Conservation (phyloP, 73 alveolate genomes). For the Paramecium sexaurelia region DNA sequence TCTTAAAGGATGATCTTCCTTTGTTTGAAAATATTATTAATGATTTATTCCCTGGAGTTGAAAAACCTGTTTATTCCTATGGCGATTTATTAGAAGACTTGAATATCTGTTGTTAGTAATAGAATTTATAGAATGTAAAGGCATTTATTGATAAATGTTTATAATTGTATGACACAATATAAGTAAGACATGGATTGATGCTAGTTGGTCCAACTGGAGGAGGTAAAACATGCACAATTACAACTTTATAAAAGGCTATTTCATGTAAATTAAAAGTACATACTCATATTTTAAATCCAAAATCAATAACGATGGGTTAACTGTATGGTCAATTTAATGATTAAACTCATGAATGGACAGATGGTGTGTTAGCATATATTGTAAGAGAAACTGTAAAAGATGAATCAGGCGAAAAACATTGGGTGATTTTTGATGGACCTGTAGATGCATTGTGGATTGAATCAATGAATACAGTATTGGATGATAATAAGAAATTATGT, state of each 20-base stretch:
- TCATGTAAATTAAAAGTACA: slow-evolving; percentile 82
- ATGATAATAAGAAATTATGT: slow-evolving; percentile 95
- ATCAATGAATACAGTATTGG: slow-evolving; percentile 98
- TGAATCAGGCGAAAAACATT: slow-evolving; percentile 82
- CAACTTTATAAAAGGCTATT: slow-evolving; percentile 87
- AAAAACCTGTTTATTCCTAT: slow-evolving; percentile 89
- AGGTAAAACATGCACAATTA: slow-evolving; percentile 93
- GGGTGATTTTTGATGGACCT: slow-evolving; percentile 99
- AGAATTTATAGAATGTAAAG: slow-evolving; percentile 91
- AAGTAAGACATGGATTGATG: slow-evolving; percentile 98
- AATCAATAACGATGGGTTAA: slow-evolving; percentile 98
- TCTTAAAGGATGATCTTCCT: slow-evolving; percentile 98
- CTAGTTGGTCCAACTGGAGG: slow-evolving; percentile 99
- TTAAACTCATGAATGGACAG: slow-evolving; percentile 98
- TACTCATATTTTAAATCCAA: slow-evolving; percentile 95
- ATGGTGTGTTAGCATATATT: slow-evolving; percentile 96
- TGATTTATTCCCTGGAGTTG: slow-evolving; percentile 99
- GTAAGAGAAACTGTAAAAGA: slow-evolving; percentile 91
- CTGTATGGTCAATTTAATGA: slow-evolving; percentile 97
- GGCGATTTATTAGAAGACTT: slow-evolving; percentile 85
- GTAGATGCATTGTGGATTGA: slow-evolving; percentile 98
- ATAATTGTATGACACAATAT: slow-evolving; percentile 97
- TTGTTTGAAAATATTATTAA: slow-evolving; percentile 96
- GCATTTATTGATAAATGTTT: slow-evolving; percentile 94
- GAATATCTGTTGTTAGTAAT: slow-evolving; percentile 77